A percentile compares a stretch with the other conserved stretches of the same genome.
Conservation (phyloP, 306 rosid genomes). For the Ochetophila trinervis region DNA sequence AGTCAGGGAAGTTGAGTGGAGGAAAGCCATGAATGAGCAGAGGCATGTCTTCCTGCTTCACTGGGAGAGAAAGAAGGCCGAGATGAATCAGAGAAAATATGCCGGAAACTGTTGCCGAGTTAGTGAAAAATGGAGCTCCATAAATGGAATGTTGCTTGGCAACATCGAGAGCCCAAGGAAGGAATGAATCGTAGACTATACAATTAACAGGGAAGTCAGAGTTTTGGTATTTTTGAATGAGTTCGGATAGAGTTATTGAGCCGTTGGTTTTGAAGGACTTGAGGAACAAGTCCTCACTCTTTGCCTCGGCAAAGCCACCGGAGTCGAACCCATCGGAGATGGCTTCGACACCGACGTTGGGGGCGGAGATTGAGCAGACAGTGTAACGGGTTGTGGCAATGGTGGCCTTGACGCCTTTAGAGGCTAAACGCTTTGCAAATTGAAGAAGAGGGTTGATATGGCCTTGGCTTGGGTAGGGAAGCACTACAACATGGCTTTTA, state of each 20-base stretch:
- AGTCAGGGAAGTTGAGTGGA: constrained; percentile 36
- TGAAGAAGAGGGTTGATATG: constrained; percentile 39
- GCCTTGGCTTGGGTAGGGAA: constrained; percentile 34
- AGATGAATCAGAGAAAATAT: constrained; percentile 17
- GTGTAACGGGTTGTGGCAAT: constrained; percentile 20
- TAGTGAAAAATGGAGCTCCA: constrained; percentile 38
- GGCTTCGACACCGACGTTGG: constrained; percentile 33
- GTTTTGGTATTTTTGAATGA: constrained; percentile 6
- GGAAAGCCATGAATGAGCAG: constrained; percentile 47
- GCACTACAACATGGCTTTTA: constrained; percentile 24
- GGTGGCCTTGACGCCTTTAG: constrained; percentile 24
- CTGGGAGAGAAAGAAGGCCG: constrained; percentile 27
- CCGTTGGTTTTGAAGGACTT: constrained; percentile 14
- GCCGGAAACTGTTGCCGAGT: constrained; percentile 35
- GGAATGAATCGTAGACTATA: constrained; percentile 32
- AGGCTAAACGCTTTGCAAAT: constrained; percentile 32
- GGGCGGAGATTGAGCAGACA: constrained; percentile 21
- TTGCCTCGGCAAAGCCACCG: constrained; percentile 43
- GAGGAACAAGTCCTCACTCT: constrained; percentile 20
- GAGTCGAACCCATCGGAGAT: constrained; percentile 66
- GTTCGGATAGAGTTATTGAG: constrained; percentile 6
- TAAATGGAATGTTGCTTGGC: constrained; percentile 22
- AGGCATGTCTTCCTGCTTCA: constrained; percentile 30
- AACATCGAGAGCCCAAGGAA: constrained; percentile 34
- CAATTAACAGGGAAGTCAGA: constrained; percentile 21